A percentile compares a stretch with the other conserved stretches of the same genome.
phyloP scores from a whole-genome alignment of 75 land plant species.

The Pinus albicaulis region DNA sequence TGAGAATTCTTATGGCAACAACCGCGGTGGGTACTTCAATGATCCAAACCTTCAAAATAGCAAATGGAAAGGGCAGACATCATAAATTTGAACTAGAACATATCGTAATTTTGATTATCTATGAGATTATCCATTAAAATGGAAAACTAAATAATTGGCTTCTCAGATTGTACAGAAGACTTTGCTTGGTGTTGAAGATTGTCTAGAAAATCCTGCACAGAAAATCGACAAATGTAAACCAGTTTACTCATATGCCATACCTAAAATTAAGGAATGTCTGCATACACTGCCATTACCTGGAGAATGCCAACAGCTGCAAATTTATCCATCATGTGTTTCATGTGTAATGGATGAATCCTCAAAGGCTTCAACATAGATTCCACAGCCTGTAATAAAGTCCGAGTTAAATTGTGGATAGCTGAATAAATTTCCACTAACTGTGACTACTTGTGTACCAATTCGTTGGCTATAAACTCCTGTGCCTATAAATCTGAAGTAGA shows the following conservation, averaged over 20 bases:
- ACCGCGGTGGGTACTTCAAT: background rate
- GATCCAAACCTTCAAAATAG: too few species aligned
- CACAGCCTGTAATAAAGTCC: conserved; percentile 47
- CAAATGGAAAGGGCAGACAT: too few species aligned
- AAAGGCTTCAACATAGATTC: conserved; percentile 57
- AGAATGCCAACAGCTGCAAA: conserved; percentile 92
- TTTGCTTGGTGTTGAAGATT: background rate
- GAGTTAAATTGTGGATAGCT: background rate
- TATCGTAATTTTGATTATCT: too few species aligned
- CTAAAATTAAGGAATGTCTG: conserved; percentile 10
- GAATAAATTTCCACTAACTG: background rate
- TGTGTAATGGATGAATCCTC: conserved; percentile 43
- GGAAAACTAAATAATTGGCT: background rate
- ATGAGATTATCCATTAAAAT: background rate
- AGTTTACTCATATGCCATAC: background rate
- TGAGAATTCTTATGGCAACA: background rate
- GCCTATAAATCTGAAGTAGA: background rate
- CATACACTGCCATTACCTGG: conserved; percentile 56
- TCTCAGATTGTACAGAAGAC: background rate
- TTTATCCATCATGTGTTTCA: conserved; percentile 66
- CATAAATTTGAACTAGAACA: too few species aligned
- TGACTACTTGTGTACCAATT: background rate
- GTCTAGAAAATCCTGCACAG: conserved; percentile 5
- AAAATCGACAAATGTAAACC: background rate
- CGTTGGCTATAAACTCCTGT: too few species aligned